Evolutionary conservation across 2,329 filamentous ascomycete species (phyloP), one percentile per base, ranked within the genome.

Genomic region (Claviceps spartinae): DNA sequence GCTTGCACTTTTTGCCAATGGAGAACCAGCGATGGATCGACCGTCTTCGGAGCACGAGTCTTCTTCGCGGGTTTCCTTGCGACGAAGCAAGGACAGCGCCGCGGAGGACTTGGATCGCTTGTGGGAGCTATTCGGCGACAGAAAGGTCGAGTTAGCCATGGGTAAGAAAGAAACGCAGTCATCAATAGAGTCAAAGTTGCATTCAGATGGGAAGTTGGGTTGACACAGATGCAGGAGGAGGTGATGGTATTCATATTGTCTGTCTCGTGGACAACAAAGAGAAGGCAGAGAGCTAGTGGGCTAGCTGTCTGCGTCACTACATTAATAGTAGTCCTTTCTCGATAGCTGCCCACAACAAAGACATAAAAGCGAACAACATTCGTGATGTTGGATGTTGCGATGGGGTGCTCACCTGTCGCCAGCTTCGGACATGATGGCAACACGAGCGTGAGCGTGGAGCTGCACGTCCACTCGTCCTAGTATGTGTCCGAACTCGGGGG

Each of bases 31-130:
- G 18, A 68, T 65, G 52, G 65, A 67, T 57, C 69, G 72, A 56
- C 71, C 71, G 64, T 78, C 75, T 60, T 78, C 73, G 51, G 67
- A 69, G 56, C 76, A 73, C 54, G 77, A 77, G 59, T 78, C 75
- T 62, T 77, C 72, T 59, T 72, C 70, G 56, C 70, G 68, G 56
- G 66, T 67, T 51, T 76, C 73, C 59, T 70, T 76, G 56, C 76
- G 72, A 55, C 77, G 70, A 63, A 82, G 65, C 62, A 82, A 62
- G 63, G 77, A 70, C 57, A 80, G 65, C 47, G 75, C 71, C 49
- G 70, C 69, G 42, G 73, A 60, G 49, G 72, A 79, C 63, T 75
- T 81, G 52, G 77, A 76, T 55, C 73, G 75, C 66, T 73, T 77
- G 61, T 78, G 77, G 24, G 56, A 50, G 48, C 58, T 59, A 37